phyloP scores from a whole-genome alignment of 2,329 filamentous ascomycete genomes.

The Trichoderma guizhouense region DNA sequence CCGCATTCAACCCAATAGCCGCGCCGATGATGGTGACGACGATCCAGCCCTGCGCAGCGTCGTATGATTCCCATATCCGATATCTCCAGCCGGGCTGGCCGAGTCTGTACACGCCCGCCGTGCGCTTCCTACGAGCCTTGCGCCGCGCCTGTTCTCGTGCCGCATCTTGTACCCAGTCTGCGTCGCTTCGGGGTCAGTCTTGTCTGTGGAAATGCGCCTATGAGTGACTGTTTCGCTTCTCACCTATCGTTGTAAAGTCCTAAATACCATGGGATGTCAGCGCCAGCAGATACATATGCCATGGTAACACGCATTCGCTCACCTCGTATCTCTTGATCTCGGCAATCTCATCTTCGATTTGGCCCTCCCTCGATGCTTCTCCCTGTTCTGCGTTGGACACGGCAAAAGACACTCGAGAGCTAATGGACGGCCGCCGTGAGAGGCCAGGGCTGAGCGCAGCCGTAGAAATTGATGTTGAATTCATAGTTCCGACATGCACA shows the following conservation, averaged over 20 bases:
- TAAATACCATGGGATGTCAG: slow-evolving; percentile 23
- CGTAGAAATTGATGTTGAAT: slow-evolving; percentile 52
- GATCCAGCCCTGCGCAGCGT: slow-evolving; percentile 96
- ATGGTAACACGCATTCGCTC: slow-evolving; percentile 21
- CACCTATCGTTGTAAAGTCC: slow-evolving; percentile 94
- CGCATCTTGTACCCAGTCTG: slow-evolving; percentile 97
- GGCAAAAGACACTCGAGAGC: slow-evolving; percentile 64
- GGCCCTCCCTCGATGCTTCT: slow-evolving; percentile 59
- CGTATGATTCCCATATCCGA: slow-evolving; percentile 80
- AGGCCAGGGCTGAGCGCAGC: slow-evolving; percentile 33
- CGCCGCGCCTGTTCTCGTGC: slow-evolving; percentile 83
- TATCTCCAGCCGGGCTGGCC: slow-evolving; percentile 73
- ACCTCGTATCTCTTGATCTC: slow-evolving; percentile 97
- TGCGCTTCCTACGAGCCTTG: slow-evolving; percentile 69
- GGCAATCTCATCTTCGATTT: slow-evolving; percentile 90
- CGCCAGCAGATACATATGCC: background rate
- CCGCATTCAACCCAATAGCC: slow-evolving; percentile 92
- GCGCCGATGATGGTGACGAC: slow-evolving; percentile 90
- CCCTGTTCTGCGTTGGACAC: slow-evolving; percentile 64
- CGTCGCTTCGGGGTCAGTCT: slow-evolving; percentile 29
- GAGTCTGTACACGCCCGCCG: slow-evolving; percentile 68
- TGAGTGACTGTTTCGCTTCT: slow-evolving; percentile 18
- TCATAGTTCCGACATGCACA: slow-evolving; percentile 42
- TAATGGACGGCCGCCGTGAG: slow-evolving; percentile 53
- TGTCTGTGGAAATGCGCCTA: background rate